Evolutionary conservation across 371 early-diverging fungal genomes (phyloP).

Genomic region (Mortierella sp.): DNA sequence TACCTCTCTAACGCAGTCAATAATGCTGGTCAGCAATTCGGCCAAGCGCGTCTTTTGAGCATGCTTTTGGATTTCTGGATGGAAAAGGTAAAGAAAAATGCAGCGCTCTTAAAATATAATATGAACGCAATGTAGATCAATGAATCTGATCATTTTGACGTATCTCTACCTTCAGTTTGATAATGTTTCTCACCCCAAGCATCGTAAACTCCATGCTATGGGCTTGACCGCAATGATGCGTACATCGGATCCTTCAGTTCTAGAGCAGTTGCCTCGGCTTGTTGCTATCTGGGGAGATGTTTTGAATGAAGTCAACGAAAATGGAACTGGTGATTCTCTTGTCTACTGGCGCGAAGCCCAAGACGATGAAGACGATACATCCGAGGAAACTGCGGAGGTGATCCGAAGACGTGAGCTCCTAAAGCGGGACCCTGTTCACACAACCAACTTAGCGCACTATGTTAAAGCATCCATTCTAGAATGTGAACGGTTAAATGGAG

Average conservation of each 20-base stretch:
- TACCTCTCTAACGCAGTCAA: slow-evolving; percentile 64
- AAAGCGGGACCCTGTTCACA: slow-evolving; percentile 69
- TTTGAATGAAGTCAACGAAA: slow-evolving; percentile 70
- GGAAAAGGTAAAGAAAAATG: slow-evolving; percentile 68
- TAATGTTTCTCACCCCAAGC: slow-evolving; percentile 77
- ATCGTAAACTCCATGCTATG: slow-evolving; percentile 80
- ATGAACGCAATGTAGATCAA: neutral
- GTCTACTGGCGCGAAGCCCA: slow-evolving; percentile 72
- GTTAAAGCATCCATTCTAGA: slow-evolving; percentile 63
- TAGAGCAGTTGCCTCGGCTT: slow-evolving; percentile 63
- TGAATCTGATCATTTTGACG: neutral
- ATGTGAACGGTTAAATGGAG: slow-evolving; percentile 61
- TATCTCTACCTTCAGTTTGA: slow-evolving; percentile 68
- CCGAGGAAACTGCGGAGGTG: slow-evolving; percentile 32
- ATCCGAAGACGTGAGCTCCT: slow-evolving; percentile 57
- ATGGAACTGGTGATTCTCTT: slow-evolving; percentile 71
- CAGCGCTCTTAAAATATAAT: neutral
- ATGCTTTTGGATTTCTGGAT: slow-evolving; percentile 71
- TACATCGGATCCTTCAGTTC: slow-evolving; percentile 63
- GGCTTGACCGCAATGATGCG: slow-evolving; percentile 73
- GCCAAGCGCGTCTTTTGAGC: slow-evolving; percentile 60
- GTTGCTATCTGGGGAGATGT: slow-evolving; percentile 77
- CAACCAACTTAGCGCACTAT: slow-evolving; percentile 64
- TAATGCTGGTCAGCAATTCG: slow-evolving; percentile 62
- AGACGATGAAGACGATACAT: slow-evolving; percentile 70